Conservation (phyloP, 495 filamentous ascomycete species). For the Penicillium waksmanii region DNA sequence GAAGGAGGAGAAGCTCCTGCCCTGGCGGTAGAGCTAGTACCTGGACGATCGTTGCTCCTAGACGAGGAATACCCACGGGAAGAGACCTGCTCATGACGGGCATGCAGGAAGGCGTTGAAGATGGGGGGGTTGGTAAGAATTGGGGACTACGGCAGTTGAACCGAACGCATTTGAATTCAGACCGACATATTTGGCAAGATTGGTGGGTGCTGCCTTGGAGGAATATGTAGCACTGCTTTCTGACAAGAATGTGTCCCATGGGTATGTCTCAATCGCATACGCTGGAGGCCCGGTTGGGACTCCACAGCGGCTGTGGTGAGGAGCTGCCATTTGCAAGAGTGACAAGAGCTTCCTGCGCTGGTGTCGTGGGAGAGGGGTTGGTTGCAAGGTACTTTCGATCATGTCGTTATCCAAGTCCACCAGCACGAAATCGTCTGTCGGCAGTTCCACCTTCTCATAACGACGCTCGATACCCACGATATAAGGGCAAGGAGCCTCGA, state of each 20-base stretch:
- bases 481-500: slow-evolving; percentile 96
- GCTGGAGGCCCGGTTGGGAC: slow-evolving; percentile 87
- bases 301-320: slow-evolving; percentile 84
- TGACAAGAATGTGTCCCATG: slow-evolving; percentile 83
- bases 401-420: slow-evolving; percentile 90
- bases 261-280: slow-evolving; percentile 90
- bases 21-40: slow-evolving; percentile 76
- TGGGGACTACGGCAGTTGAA: slow-evolving; percentile 57
- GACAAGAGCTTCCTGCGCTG: slow-evolving; percentile 88
- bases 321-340: slow-evolving; percentile 85
- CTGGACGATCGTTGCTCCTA: slow-evolving; percentile 70
- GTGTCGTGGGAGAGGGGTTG: slow-evolving; percentile 79
- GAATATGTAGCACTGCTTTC: slow-evolving; percentile 82
- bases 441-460: slow-evolving; percentile 89
- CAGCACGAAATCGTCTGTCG: slow-evolving; percentile 94
- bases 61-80: slow-evolving; percentile 51
- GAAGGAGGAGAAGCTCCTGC: slow-evolving; percentile 73
- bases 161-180: slow-evolving; percentile 89
- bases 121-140: slow-evolving; percentile 57
- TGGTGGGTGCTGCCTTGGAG: slow-evolving; percentile 67
- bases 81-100: slow-evolving; percentile 62
- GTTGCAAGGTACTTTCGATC: slow-evolving; percentile 78
- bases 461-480: slow-evolving; percentile 94
- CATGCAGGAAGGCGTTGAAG: slow-evolving; percentile 89
- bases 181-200: slow-evolving; percentile 80